Base-by-base conservation (phyloP, 805 yeast genomes). In the Brettanomyces custersianus region DNA sequence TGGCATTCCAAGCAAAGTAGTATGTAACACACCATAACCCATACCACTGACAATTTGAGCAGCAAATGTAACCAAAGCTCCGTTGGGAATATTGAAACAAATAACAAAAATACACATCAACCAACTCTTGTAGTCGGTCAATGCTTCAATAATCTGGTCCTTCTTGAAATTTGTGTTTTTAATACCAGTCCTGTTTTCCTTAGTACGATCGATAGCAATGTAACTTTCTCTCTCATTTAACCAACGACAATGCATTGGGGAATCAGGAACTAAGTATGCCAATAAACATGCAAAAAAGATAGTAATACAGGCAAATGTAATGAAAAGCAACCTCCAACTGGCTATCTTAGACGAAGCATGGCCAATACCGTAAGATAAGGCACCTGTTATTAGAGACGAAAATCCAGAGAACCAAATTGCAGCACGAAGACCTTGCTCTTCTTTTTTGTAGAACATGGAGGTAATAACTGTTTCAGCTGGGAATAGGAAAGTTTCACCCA, bases 301-400 rank as follows among this genome's bases (percentile, higher is more conserved):
- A n/a, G n/a, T n/a, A n/a, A n/a, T n/a, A n/a, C n/a, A n/a, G n/a
- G n/a, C n/a, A n/a, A n/a, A n/a, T n/a, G 77, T 60, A 31, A 80
- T 54, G 51, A 71, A 80, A 4, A 74, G 52, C 16, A 73, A 54
- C 47, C 70, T 72, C 88, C 88, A 81, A 4, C 74, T 64, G 3
- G 58, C 62, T 3, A 75, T 51, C 16, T 63, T 32, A 48, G 60
- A 65, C 16, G 49, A 34, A 11, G 48, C 55, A 40, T 66, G 56
- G 41, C 39, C 62, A 59, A 30, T 69, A 45, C 77, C 78, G 44
- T 74, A 74, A 6, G 78, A 72, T 35, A 77, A 63, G 12, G 65
- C 64, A 28, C 66, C 64, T 18, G 77, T 73, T 26, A 70, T 31
- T 16, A 70, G 55, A 35, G 60, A 58, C 32, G 71, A 68, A 12